phyloP scores from a whole-genome alignment of 2,329 filamentous ascomycete genomes.

The Xylariaceae sp. region DNA sequence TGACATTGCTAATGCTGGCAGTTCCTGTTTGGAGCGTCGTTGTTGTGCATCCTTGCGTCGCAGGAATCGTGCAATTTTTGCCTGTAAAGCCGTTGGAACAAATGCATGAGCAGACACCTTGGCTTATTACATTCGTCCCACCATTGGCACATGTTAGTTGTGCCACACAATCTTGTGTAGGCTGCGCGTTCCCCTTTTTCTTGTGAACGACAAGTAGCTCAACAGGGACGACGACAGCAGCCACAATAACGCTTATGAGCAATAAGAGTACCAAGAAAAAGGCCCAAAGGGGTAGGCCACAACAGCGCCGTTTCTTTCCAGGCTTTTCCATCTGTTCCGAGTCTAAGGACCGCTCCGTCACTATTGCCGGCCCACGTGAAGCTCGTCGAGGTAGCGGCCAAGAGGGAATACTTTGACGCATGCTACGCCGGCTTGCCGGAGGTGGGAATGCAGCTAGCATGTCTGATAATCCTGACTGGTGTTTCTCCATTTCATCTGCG shows the following conservation, averaged over 20 bases:
- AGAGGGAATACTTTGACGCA: slow-evolving; percentile 53
- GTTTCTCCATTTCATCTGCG: slow-evolving; percentile 48
- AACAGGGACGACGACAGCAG: slow-evolving; percentile 80
- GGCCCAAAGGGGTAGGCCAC: slow-evolving; percentile 81
- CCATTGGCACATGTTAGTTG: slow-evolving; percentile 77
- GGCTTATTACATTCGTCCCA: slow-evolving; percentile 73
- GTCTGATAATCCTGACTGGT: slow-evolving; percentile 63
- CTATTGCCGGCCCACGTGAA: slow-evolving; percentile 30
- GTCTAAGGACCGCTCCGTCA: slow-evolving; percentile 15
- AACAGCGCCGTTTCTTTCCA: slow-evolving; percentile 68
- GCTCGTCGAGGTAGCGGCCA: slow-evolving; percentile 54
- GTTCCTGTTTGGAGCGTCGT: slow-evolving; percentile 50
- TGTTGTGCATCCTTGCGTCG: slow-evolving; percentile 59
- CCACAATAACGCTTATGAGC: slow-evolving; percentile 74
- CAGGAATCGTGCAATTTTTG: slow-evolving; percentile 55
- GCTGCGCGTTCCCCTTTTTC: slow-evolving; percentile 41
- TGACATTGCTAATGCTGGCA: slow-evolving; percentile 67
- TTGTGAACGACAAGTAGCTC: slow-evolving; percentile 68
- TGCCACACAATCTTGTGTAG: slow-evolving; percentile 60
- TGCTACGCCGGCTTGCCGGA: slow-evolving; percentile 53
- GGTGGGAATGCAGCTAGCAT: slow-evolving; percentile 71
- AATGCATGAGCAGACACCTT: slow-evolving; percentile 79
- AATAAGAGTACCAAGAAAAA: slow-evolving; percentile 72
- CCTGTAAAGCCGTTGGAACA: slow-evolving; percentile 87
- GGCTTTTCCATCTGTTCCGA: slow-evolving; percentile 14